These are phyloP conservation scores for Dendrobium nobile DNA, from an alignment of 106 monocot genomes.

Conservation along the genomic window DNA sequence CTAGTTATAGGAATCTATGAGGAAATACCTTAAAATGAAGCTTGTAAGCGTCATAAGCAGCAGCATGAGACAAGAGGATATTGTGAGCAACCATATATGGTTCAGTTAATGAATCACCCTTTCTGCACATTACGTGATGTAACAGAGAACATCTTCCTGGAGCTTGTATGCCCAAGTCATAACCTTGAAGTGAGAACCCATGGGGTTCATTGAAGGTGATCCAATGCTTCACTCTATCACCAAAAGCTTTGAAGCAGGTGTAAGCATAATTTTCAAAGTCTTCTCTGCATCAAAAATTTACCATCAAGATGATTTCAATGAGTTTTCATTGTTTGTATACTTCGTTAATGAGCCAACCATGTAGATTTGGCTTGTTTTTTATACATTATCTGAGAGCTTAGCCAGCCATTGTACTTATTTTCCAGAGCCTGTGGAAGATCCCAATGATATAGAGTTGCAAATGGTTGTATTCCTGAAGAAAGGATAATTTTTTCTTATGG, in stretches of 20 bases:
- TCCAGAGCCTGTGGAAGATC: conserved; percentile 67
- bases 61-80: conserved; percentile 69
- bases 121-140: conserved; percentile 45
- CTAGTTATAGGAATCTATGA: not conserved
- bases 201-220: conserved; percentile 82
- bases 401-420: conserved; percentile 68
- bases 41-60: conserved; percentile 50
- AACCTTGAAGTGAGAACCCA: conserved; percentile 50
- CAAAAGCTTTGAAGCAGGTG: conserved; percentile 65
- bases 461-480: conserved; percentile 55
- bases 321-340: not conserved
- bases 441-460: conserved; percentile 68
- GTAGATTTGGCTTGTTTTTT: not conserved
- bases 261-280: conserved; percentile 53
- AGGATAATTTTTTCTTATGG: too few relatives aligned
- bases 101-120: conserved; percentile 66
- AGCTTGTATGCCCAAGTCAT: conserved; percentile 65
- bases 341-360: not conserved
- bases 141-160: conserved; percentile 72
- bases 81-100: conserved; percentile 77
- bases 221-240: conserved; percentile 87
- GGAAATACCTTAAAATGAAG: conserved; percentile 49
- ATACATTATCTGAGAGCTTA: conserved; percentile 56
- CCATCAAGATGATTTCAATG: not conserved
- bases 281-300: conserved; percentile 26